A percentile compares a stretch with the other conserved stretches of the same genome.
These are phyloP conservation scores for Vickermania ingenoplastis DNA, from an alignment of 208 protist species.

Conservation along the genomic window DNA sequence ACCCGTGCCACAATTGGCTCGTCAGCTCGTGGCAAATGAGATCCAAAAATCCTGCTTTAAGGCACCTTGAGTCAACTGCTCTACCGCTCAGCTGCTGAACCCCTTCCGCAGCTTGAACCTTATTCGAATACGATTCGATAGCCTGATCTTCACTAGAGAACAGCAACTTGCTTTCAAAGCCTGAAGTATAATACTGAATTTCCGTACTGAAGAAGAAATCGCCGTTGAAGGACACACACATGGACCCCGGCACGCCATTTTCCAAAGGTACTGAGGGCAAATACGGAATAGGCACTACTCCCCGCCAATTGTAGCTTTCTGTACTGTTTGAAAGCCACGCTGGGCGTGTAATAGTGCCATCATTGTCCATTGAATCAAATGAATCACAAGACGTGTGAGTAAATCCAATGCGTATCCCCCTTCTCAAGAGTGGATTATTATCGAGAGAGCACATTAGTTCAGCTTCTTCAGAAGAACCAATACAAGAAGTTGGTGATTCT, in stretches of 20 bases:
- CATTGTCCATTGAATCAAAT: too few species aligned
- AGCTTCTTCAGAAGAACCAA: too few species aligned
- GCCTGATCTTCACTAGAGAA: neutral
- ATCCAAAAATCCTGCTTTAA: neutral
- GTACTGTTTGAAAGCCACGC: too few species aligned
- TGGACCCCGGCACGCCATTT: neutral
- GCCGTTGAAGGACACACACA: neutral
- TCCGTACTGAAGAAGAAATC: neutral
- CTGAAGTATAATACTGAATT: neutral
- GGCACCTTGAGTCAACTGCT: neutral
- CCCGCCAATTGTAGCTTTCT: too few species aligned
- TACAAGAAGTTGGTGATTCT: too few species aligned
- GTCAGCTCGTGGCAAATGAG: neutral
- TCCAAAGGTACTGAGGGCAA: too few species aligned
- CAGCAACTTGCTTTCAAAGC: neutral
- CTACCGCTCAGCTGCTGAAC: neutral
- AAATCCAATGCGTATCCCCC: too few species aligned
- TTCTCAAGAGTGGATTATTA: too few species aligned
- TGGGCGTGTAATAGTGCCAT: too few species aligned
- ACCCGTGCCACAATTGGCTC: neutral
- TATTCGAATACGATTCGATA: neutral
- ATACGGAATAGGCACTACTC: too few species aligned
- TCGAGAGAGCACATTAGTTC: too few species aligned
- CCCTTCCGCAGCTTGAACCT: neutral
- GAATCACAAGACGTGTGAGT: too few species aligned